Evolutionary conservation across 2,329 filamentous ascomycete genomes (phyloP).

Genomic region (Xylaria sp.): DNA sequence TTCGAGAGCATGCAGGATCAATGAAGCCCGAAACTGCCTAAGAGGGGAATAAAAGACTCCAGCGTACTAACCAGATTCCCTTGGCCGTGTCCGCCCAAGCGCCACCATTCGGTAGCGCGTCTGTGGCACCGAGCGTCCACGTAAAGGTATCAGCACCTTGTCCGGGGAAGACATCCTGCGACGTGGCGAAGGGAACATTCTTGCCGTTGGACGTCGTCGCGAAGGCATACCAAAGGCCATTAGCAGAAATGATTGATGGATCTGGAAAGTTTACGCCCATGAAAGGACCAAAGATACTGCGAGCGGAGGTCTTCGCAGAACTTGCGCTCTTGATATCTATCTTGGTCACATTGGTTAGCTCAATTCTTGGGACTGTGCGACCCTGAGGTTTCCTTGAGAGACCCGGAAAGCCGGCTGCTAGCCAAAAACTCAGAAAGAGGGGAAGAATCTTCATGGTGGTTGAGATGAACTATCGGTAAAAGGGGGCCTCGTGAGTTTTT

Average conservation of each 20-base stretch:
- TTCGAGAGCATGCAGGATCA: too few relatives aligned
- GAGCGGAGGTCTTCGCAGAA: background rate
- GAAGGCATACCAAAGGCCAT: slow-evolving; percentile 39
- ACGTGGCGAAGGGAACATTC: slow-evolving; percentile 37
- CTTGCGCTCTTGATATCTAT: background rate
- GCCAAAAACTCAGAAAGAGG: background rate
- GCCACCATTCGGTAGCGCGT: slow-evolving; percentile 35
- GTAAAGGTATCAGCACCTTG: slow-evolving; percentile 3
- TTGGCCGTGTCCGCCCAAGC: slow-evolving; percentile 33
- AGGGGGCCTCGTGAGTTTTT: background rate
- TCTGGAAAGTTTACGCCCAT: slow-evolving; percentile 38
- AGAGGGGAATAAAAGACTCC: too few relatives aligned
- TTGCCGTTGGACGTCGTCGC: slow-evolving; percentile 36
- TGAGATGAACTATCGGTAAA: background rate
- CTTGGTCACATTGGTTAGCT: slow-evolving; percentile 8
- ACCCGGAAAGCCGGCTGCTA: background rate
- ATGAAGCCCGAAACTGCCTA: too few relatives aligned
- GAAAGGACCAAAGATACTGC: slow-evolving; percentile 31
- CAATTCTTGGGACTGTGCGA: background rate
- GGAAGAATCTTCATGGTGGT: background rate
- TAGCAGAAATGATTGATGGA: slow-evolving; percentile 35
- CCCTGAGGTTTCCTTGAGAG: background rate
- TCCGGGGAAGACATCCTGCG: slow-evolving; percentile 28
- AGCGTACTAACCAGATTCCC: too few relatives aligned
- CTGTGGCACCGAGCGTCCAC: slow-evolving; percentile 35